Base-by-base conservation (phyloP, 1,284 basidiomycete species). In the Anthracocystis setariae region DNA sequence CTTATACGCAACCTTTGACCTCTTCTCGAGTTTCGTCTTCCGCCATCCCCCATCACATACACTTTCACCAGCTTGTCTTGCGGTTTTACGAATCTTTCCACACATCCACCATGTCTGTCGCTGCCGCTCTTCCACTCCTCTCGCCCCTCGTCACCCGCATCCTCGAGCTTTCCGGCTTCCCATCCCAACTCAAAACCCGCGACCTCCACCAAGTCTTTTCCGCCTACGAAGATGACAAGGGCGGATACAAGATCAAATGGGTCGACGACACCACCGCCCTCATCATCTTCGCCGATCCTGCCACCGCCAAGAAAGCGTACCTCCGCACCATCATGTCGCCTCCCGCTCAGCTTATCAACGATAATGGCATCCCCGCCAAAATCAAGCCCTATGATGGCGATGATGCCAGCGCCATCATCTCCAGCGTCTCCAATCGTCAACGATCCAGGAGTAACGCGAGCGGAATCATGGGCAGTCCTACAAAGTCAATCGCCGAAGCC, bases 201-300 rank as follows among this genome's bases (percentile, higher is more conserved):
- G 95, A 99, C 84, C 91, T 99, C 51, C 93, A 97, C 81, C 84
- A 87, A 51, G 90, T 93, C 39, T 97, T 98, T 84, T 87, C 89
- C 51, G 92, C 94, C 42, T 98, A 91, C 88, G 94, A 97, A 78
- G 88, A 86, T 64, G 86, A 90, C 45, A 89, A 87, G 62, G 94
- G 94, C 37, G 95, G 94, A 18, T 97, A 96, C 87, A 93, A 94
- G 86, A 96, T 99, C 84, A 98, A 98, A 84, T 99, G 95, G 95
- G 89, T 90, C 76, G 93, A 99, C 84, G 95, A 99, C 84, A 94
- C 92, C 45, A 94, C 92, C 80, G 91, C 95, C 42, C 86, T 96
- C 80, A 91, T 98, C 80, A 94, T 99, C 69, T 99, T 99, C 83
- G 88, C 89, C 40, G 87, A 88, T 68, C 82, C 87, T 10, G 79